phyloP scores from a whole-genome alignment of 192 early-diverging fungal genomes.

The Jimgerdemannia lactiflua region DNA sequence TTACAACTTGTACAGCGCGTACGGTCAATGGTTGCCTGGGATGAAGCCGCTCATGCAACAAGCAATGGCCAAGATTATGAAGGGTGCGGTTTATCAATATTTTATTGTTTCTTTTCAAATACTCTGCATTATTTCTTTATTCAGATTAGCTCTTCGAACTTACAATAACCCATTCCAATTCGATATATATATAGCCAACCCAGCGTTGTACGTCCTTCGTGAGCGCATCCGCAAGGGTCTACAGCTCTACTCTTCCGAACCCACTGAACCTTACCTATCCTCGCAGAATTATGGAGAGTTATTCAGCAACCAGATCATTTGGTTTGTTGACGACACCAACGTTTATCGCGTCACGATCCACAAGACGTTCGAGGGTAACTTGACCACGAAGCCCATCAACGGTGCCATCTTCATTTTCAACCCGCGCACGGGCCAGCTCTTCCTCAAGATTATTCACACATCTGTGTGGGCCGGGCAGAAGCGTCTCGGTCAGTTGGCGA shows the following conservation, averaged over 20 bases:
- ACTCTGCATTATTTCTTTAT: no score
- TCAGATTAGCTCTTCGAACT: no score
- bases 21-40: constrained; percentile 98
- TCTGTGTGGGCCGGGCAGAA: constrained; percentile 99
- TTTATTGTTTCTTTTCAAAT: no score
- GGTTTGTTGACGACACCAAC: constrained; percentile 99
- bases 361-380: constrained; percentile 99
- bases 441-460: constrained; percentile 99
- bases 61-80: constrained; percentile 99
- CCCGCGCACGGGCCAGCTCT: constrained; percentile 97
- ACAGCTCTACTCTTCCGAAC: constrained; percentile 97
- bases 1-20: constrained; percentile 92
- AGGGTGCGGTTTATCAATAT: constrained; percentile 25
- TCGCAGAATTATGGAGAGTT: constrained; percentile 95
- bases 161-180: no score
- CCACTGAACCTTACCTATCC: constrained; percentile 96
- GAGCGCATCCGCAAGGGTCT: constrained; percentile 99
- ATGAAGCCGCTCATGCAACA: constrained; percentile 98
- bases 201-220: constrained; percentile 94
- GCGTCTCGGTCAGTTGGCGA: constrained; percentile 97
- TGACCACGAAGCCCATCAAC: constrained; percentile 99
- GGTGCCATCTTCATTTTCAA: constrained; percentile 99
- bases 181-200: constrained; percentile 60
- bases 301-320: constrained; percentile 98
- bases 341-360: constrained; percentile 99